Evolutionary conservation across 2,329 filamentous ascomycete genomes (phyloP).

Genomic region (Elsinoe batatas): DNA sequence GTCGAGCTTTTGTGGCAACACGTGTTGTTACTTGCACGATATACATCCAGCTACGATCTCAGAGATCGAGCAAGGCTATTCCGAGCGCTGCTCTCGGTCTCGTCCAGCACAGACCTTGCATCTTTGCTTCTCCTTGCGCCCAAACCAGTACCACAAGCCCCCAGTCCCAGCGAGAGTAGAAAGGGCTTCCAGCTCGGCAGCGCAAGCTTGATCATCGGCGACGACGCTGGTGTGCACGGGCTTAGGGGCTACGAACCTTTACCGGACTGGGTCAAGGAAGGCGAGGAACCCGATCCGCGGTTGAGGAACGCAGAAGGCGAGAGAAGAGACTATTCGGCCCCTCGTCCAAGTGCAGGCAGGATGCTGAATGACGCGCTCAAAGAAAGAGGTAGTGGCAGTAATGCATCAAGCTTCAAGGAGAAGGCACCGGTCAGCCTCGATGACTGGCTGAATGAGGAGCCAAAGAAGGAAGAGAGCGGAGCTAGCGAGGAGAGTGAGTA

Average conservation of each 20-base stretch:
- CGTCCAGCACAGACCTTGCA: constrained; percentile 68
- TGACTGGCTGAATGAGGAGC: constrained; percentile 71
- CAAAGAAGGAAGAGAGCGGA: constrained; percentile 44
- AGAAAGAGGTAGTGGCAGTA: constrained; percentile 39
- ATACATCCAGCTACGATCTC: constrained; percentile 90
- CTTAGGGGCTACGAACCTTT: constrained; percentile 69
- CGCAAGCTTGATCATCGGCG: constrained; percentile 72
- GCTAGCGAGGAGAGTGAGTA: constrained; percentile 45
- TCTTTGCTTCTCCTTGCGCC: constrained; percentile 84
- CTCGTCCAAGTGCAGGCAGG: constrained; percentile 46
- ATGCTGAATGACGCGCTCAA: constrained; percentile 51
- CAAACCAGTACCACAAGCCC: constrained; percentile 84
- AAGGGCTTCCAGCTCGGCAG: constrained; percentile 73
- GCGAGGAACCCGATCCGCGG: constrained; percentile 65
- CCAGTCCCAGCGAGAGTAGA: constrained; percentile 76
- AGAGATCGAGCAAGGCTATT: constrained; percentile 86
- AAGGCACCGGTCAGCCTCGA: constrained; percentile 62
- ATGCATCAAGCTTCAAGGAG: constrained; percentile 37
- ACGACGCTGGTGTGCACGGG: constrained; percentile 61
- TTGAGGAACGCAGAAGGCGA: constrained; percentile 53
- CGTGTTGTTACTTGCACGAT: constrained; percentile 71
- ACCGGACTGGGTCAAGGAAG: constrained; percentile 74
- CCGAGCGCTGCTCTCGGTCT: constrained; percentile 68
- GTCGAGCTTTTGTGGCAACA: constrained; percentile 77
- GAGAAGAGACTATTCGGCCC: constrained; percentile 28